Percentiles rank a stretch among this genome's conserved stretches.
phyloP scores from a whole-genome alignment of 1,284 basidiomycete species.

The Marasmius fiardii region DNA sequence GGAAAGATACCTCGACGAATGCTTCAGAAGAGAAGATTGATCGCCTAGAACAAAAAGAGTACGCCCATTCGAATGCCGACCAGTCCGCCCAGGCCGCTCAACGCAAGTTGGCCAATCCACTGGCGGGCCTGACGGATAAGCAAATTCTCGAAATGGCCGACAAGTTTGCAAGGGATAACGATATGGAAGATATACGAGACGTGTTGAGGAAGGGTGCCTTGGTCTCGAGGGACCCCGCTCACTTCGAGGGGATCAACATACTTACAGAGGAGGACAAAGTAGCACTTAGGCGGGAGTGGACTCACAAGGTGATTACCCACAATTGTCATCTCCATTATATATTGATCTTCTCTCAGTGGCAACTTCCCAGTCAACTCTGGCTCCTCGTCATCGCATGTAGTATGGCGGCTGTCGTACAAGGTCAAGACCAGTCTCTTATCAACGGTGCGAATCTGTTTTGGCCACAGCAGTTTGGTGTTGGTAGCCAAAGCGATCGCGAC shows the following conservation, averaged over 20 bases:
- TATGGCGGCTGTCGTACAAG: constrained; percentile 5
- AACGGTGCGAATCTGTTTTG: constrained; percentile 72
- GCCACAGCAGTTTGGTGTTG: constrained; percentile 47
- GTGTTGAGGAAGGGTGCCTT: constrained; percentile 3
- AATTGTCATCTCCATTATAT: background rate
- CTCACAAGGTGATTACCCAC: background rate
- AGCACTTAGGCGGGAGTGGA: constrained; percentile 1
- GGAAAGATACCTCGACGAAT: background rate
- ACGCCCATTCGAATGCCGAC: too few species aligned
- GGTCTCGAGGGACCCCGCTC: background rate
- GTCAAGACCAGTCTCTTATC: constrained; percentile 58
- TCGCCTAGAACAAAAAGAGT: too few species aligned
- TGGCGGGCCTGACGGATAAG: background rate
- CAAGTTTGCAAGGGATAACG: background rate
- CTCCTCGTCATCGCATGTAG: background rate
- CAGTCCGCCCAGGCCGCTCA: too few species aligned
- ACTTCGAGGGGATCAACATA: background rate
- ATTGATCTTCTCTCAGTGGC: background rate
- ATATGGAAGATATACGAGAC: background rate
- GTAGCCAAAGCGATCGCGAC: constrained; percentile 31
- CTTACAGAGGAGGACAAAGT: constrained; percentile 4
- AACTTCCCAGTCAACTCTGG: background rate
- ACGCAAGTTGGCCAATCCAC: constrained; percentile 5
- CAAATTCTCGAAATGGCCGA: background rate
- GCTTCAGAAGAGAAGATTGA: background rate